Percentiles rank a stretch among this genome's conserved stretches.
Conservation (phyloP, 805 yeast genomes). For the Kodamaea kaohsiungensis region DNA sequence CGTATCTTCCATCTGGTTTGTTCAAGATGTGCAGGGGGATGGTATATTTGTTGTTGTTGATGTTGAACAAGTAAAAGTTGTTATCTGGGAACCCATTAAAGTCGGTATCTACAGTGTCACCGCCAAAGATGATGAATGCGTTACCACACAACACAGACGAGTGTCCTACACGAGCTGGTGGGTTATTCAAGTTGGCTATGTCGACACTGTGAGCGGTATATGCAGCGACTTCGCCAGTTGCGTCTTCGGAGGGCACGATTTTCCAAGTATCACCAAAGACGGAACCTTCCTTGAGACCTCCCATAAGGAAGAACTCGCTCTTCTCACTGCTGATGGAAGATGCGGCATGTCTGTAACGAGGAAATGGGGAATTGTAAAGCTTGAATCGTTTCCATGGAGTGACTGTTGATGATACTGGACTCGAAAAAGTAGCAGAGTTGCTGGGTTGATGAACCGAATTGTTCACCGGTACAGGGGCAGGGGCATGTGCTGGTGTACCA, state of each 20-base stretch:
- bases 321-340: constrained; percentile 74
- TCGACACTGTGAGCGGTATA: constrained; percentile 35
- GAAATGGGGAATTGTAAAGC: constrained; percentile 79
- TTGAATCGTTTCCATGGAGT: constrained; percentile 68
- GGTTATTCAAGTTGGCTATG: constrained; percentile 69
- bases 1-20: constrained; percentile 91
- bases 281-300: constrained; percentile 89
- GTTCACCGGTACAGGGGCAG: constrained; percentile 10
- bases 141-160: constrained; percentile 90
- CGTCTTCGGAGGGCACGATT: constrained; percentile 50
- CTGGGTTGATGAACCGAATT: constrained; percentile 4
- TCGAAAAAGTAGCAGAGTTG: neutral
- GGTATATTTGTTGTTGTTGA: constrained; percentile 44
- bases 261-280: constrained; percentile 97
- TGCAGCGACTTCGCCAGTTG: constrained; percentile 23
- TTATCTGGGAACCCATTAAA: constrained; percentile 80
- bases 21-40: constrained; percentile 45
- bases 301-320: constrained; percentile 85
- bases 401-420: constrained; percentile 3
- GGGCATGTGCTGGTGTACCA: neutral
- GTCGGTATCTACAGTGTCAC: constrained; percentile 87
- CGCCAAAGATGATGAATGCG: constrained; percentile 94
- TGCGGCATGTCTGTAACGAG: constrained; percentile 91
- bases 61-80: constrained; percentile 81
- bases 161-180: constrained; percentile 97